Evolutionary conservation across 192 early-diverging fungal species (phyloP).

Genomic region (Linnemannia hyalina): DNA sequence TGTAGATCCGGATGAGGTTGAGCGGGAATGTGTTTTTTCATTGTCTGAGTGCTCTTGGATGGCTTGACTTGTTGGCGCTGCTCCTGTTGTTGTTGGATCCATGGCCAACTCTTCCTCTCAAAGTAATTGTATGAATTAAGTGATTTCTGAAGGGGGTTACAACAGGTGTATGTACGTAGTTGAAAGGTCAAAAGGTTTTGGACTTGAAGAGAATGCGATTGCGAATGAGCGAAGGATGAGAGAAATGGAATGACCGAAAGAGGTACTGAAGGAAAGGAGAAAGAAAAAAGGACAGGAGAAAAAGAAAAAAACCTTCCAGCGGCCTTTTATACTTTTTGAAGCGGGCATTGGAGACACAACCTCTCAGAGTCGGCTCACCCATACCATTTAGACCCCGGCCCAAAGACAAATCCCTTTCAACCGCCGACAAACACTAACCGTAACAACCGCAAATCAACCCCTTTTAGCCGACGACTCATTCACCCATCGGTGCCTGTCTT

Average conservation of each 20-base stretch:
- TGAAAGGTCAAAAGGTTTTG: neutral
- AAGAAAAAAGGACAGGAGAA: neutral
- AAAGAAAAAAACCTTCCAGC: neutral
- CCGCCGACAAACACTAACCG: neutral
- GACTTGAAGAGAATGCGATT: neutral
- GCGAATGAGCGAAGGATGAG: neutral
- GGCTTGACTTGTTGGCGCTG: neutral
- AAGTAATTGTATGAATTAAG: too few species aligned
- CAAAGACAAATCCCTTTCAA: neutral
- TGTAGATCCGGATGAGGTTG: neutral
- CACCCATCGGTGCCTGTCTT: neutral
- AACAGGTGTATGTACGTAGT: neutral
- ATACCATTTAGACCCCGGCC: neutral
- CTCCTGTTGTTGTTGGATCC: neutral
- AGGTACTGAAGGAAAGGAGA: neutral
- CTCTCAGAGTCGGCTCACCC: neutral
- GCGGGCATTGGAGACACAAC: neutral
- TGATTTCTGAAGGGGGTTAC: neutral
- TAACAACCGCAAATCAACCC: neutral
- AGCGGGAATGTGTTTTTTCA: neutral
- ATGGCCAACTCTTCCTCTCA: neutral
- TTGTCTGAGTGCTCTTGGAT: neutral
- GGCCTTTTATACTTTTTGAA: slow-evolving; percentile 4
- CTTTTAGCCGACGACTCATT: neutral
- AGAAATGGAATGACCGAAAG: neutral